A percentile compares a stretch with the other conserved stretches of the same genome.
These are phyloP conservation scores for Theobroma cacao DNA, from an alignment of 345 rosid species.

Conservation along the genomic window DNA sequence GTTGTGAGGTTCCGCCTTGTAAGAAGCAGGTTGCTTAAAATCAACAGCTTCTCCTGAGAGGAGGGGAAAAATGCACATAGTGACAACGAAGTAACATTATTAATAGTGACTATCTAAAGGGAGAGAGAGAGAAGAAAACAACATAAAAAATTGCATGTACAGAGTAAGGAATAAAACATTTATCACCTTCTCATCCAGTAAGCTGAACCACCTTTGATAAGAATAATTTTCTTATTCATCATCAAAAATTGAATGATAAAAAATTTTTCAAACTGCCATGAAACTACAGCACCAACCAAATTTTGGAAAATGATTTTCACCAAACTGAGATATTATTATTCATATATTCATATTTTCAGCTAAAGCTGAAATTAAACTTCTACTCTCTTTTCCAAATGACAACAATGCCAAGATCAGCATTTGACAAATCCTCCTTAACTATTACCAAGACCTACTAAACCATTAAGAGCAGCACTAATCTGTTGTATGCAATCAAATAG, in stretches of 20 bases:
- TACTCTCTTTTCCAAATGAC: not conserved
- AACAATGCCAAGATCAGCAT: not conserved
- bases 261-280: not conserved
- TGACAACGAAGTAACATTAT: not conserved
- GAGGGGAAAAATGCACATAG: not conserved
- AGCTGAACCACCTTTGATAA: not conserved
- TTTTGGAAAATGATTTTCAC: not conserved
- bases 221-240: not conserved
- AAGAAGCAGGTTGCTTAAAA: constrained; percentile 18
- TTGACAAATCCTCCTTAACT: not conserved
- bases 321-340: not conserved
- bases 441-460: not conserved
- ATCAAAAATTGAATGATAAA: not conserved
- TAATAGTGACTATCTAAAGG: not conserved
- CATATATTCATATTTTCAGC: not conserved
- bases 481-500: not conserved
- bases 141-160: not conserved
- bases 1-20: constrained; percentile 47
- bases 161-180: not conserved
- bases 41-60: constrained; percentile 35
- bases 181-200: constrained; percentile 1
- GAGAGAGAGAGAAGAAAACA: not conserved
- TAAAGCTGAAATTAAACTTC: not conserved
- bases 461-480: not conserved
- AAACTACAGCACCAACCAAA: not conserved